Percentiles rank a stretch among this genome's conserved stretches.
Evolutionary conservation across 2,329 filamentous ascomycete genomes (phyloP).

Genomic region (Cytospora leucostoma): DNA sequence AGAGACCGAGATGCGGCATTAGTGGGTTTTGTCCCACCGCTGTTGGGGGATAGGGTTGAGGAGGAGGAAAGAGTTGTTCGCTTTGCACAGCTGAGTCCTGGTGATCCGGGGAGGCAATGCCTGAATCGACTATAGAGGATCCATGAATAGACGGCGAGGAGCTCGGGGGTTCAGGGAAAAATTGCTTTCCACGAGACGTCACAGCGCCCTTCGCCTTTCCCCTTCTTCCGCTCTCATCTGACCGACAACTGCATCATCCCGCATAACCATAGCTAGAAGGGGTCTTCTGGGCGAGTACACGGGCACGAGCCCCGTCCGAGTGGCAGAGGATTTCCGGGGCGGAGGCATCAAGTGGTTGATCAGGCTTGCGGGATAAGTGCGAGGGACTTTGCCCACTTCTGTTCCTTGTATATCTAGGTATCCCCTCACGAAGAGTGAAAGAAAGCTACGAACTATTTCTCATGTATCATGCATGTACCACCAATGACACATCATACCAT

Average conservation of each 20-base stretch:
- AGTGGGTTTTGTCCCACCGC: no score
- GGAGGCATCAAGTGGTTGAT: neutral
- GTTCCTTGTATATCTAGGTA: conserved; percentile 4
- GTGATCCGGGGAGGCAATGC: neutral
- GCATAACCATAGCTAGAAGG: neutral
- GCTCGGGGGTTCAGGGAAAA: neutral
- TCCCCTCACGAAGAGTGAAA: neutral
- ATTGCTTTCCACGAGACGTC: neutral
- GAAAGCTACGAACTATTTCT: neutral
- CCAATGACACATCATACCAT: conserved; percentile 13
- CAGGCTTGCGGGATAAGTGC: neutral
- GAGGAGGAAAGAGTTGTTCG: neutral
- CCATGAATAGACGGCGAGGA: conserved; percentile 16
- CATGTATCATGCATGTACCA: conserved; percentile 20
- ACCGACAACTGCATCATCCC: neutral
- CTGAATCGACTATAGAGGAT: neutral
- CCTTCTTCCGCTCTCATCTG: neutral
- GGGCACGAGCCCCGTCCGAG: neutral
- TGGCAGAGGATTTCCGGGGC: neutral
- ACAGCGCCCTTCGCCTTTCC: neutral
- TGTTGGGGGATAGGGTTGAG: neutral
- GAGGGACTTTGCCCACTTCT: neutral
- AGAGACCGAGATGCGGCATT: neutral
- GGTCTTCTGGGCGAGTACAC: neutral
- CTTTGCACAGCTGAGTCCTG: neutral